Evolutionary conservation across 352 stramenopile species (phyloP).

Genomic region (Phytophthora nicotianae): DNA sequence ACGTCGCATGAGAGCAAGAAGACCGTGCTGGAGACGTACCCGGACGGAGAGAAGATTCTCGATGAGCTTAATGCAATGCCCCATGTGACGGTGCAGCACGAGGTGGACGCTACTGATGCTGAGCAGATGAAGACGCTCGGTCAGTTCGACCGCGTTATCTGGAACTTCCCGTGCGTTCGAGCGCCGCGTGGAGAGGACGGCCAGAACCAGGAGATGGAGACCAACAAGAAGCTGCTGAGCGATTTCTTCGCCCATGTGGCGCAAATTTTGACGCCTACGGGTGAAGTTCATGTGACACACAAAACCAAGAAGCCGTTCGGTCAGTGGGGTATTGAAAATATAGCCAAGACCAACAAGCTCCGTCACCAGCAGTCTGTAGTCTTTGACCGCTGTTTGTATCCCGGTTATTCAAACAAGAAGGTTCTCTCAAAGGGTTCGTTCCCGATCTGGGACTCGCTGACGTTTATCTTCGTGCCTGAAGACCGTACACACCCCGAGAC

Average conservation of each 20-base stretch:
- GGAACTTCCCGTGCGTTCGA: conserved; percentile 97
- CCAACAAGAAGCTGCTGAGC: conserved; percentile 92
- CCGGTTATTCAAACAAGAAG: conserved; percentile 96
- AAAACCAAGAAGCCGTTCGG: conserved; percentile 95
- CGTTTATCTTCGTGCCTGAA: conserved; percentile 90
- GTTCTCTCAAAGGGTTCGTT: conserved; percentile 95
- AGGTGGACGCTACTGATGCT: conserved; percentile 90
- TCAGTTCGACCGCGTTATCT: conserved; percentile 93
- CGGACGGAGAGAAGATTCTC: conserved; percentile 84
- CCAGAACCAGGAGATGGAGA: conserved; percentile 96
- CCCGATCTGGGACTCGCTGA: conserved; percentile 95
- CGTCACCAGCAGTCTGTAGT: conserved; percentile 79
- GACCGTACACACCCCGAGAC: conserved; percentile 21
- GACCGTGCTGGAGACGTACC: conserved; percentile 91
- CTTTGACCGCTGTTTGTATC: conserved; percentile 93
- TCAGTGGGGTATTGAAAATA: conserved; percentile 84
- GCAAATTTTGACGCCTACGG: conserved; percentile 52
- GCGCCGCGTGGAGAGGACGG: conserved; percentile 92
- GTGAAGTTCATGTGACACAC: conserved; percentile 95
- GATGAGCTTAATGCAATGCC: conserved; percentile 61
- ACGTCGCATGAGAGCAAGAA: conserved; percentile 93
- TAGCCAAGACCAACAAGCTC: conserved; percentile 58
- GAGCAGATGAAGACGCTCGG: conserved; percentile 74
- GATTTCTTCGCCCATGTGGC: conserved; percentile 87
- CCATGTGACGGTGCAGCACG: conserved; percentile 81